Evolutionary conservation across 305 asterid species (phyloP).

Genomic region (Fraxinus albicans): DNA sequence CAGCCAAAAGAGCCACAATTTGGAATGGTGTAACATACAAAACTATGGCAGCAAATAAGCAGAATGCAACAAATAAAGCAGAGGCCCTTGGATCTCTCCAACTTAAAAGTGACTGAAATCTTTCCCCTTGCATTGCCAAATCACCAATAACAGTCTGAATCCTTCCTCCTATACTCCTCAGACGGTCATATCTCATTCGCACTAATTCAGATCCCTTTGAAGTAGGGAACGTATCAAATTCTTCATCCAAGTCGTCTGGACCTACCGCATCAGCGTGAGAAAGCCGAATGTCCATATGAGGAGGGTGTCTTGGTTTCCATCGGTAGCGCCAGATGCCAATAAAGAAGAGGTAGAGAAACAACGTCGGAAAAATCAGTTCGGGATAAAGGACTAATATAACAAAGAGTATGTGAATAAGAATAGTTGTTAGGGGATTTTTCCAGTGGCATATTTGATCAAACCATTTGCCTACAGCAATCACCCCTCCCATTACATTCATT

Average conservation of each 20-base stretch:
- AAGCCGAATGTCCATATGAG: conserved; percentile 74
- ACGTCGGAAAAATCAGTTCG: conserved; percentile 60
- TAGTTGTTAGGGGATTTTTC: conserved; percentile 73
- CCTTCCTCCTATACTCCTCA: conserved; percentile 74
- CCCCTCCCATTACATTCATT: conserved; percentile 46
- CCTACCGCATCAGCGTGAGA: conserved; percentile 63
- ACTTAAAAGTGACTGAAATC: conserved; percentile 54
- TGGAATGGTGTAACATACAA: conserved; percentile 64
- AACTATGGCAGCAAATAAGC: conserved; percentile 55
- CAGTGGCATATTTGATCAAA: conserved; percentile 66
- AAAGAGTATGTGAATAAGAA: conserved; percentile 64
- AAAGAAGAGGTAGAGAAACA: conserved; percentile 67
- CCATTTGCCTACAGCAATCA: conserved; percentile 51
- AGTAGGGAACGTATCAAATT: conserved; percentile 75
- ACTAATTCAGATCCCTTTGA: conserved; percentile 45
- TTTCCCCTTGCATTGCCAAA: conserved; percentile 77
- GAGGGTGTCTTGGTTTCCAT: conserved; percentile 74
- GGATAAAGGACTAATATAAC: conserved; percentile 59
- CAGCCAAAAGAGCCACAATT: conserved; percentile 41
- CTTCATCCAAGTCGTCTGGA: conserved; percentile 66
- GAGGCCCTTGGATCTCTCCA: conserved; percentile 90
- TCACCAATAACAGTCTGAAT: conserved; percentile 73
- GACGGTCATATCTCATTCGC: conserved; percentile 72
- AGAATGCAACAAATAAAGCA: conserved; percentile 58
- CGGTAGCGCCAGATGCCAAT: conserved; percentile 68